Percentiles rank a stretch among this genome's conserved stretches.
Evolutionary conservation across 1,284 basidiomycete species (phyloP).

Genomic region (Laetiporus sulphureus): DNA sequence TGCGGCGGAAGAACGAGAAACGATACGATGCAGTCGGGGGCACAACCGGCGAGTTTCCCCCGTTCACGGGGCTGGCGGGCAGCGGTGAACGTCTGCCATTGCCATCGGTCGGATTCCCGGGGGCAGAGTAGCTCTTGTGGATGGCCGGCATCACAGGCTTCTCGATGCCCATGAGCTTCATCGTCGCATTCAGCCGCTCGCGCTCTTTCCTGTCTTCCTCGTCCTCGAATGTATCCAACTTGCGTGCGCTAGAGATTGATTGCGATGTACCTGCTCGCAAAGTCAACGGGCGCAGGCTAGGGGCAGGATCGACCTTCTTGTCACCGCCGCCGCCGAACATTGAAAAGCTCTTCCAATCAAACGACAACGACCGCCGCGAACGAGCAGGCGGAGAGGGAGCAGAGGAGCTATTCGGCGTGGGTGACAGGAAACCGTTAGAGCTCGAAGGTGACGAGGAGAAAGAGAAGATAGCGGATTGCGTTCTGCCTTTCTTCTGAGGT

Average conservation of each 20-base stretch:
- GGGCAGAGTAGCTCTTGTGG: slow-evolving; percentile 38
- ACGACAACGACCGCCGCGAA: slow-evolving; percentile 70
- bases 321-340: slow-evolving; percentile 52
- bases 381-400: slow-evolving; percentile 29
- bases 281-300: slow-evolving; percentile 58
- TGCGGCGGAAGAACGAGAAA: slow-evolving; percentile 65
- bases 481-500: slow-evolving; percentile 40
- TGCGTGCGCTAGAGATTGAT: slow-evolving; percentile 58
- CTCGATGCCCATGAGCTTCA: slow-evolving; percentile 90
- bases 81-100: slow-evolving; percentile 15
- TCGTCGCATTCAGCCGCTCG: slow-evolving; percentile 78
- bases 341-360: slow-evolving; percentile 74
- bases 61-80: slow-evolving; percentile 23
- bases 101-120: slow-evolving; percentile 21
- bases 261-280: slow-evolving; percentile 55
- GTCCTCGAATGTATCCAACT: slow-evolving; percentile 76
- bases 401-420: slow-evolving; percentile 18
- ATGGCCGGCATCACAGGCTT: slow-evolving; percentile 38
- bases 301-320: slow-evolving; percentile 45
- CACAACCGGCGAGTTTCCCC: slow-evolving; percentile 9
- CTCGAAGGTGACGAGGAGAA: slow-evolving; percentile 30
- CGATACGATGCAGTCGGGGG: slow-evolving; percentile 32
- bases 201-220: slow-evolving; percentile 83
- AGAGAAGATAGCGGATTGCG: slow-evolving; percentile 54
- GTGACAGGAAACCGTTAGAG: slow-evolving; percentile 12